A percentile compares a stretch with the other conserved stretches of the same genome.
Evolutionary conservation across 768 basidiomycete genomes (phyloP).

Genomic region (Russula abietina): DNA sequence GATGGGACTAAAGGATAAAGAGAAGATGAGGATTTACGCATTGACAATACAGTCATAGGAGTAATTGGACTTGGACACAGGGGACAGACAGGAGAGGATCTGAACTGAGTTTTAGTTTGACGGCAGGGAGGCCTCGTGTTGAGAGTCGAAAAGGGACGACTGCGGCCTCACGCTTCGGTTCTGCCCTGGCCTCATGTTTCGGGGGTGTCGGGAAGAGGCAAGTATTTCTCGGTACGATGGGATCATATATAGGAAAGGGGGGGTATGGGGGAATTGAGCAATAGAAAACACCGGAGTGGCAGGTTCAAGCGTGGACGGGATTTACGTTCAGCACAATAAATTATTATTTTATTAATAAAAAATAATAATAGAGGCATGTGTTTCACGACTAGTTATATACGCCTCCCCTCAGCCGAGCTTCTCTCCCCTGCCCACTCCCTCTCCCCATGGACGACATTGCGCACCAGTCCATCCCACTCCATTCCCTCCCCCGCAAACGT

Average conservation of each 20-base stretch:
- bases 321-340: slow-evolving; percentile 12
- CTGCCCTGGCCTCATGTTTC: slow-evolving; percentile 21
- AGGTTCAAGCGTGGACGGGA: slow-evolving; percentile 18
- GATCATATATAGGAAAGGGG: slow-evolving; percentile 19
- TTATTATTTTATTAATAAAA: not conserved
- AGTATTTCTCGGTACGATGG: slow-evolving; percentile 3
- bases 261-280: not conserved
- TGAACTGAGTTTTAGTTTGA: not conserved
- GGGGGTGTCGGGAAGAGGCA: slow-evolving; percentile 10
- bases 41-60: not conserved
- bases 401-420: slow-evolving; percentile 24
- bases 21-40: slow-evolving; percentile 10
- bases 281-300: slow-evolving; percentile 5
- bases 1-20: not conserved
- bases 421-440: slow-evolving; percentile 25
- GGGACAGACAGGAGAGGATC: not conserved
- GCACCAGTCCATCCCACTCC: slow-evolving; percentile 42
- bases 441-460: slow-evolving; percentile 57
- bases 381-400: slow-evolving; percentile 36
- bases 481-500: slow-evolving; percentile 54
- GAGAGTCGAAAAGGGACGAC: slow-evolving; percentile 12
- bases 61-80: not conserved
- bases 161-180: slow-evolving; percentile 21
- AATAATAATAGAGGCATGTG: slow-evolving; percentile 27
- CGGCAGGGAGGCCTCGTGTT: slow-evolving; percentile 12